Evolutionary conservation across 2,329 filamentous ascomycete genomes (phyloP), one percentile per base, ranked within the genome.

Genomic region (Arthroderma sp.): DNA sequence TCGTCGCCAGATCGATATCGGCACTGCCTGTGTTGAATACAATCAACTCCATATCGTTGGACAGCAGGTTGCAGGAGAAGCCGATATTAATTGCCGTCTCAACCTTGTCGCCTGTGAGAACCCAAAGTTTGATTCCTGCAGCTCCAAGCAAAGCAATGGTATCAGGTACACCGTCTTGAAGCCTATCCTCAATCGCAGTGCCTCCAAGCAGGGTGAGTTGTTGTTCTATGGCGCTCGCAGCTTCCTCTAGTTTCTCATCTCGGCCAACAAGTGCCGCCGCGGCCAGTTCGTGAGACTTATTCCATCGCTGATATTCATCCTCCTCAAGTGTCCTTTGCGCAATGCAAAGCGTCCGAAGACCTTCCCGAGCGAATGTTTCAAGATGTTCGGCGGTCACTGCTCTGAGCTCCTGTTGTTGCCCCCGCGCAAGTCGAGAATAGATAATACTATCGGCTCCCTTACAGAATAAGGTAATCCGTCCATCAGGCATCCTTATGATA

Each of bases 1-100:
- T 72, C 52, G 83, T 80, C 2, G 86, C 75, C 32, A 70, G 68
- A 8, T 71, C 69, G 6, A 82, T 54, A 48, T 81, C 75, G 45
- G 87, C 81, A 51, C 94, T 85, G 1, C 84, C 77, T 29, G 91
- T 74, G 59, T 93, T 93, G 54, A 98, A 73, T 40, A 94, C 78
- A 51, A 98, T 84, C 49, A 98, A 70, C 54, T 98, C 91, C 91
- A 98, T 95, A 53, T 94, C 85, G 63, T 95, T 98, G 65, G 89
- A 87, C 45, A 98, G 76, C 30, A 98, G 73, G 55, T 98, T 98
- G 70, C 93, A 98, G 7, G 93, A 98, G 66, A 96, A 98, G 2
- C 91, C 91, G 59, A 98, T 98, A 67, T 98, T 98, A 78, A 98
- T 98, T 47, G 93, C 91, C 27, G 91, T 98, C 67, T 98, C 91